Evolutionary conservation across 768 basidiomycete genomes (phyloP).

Genomic region (Kwoniella shandongensis): DNA sequence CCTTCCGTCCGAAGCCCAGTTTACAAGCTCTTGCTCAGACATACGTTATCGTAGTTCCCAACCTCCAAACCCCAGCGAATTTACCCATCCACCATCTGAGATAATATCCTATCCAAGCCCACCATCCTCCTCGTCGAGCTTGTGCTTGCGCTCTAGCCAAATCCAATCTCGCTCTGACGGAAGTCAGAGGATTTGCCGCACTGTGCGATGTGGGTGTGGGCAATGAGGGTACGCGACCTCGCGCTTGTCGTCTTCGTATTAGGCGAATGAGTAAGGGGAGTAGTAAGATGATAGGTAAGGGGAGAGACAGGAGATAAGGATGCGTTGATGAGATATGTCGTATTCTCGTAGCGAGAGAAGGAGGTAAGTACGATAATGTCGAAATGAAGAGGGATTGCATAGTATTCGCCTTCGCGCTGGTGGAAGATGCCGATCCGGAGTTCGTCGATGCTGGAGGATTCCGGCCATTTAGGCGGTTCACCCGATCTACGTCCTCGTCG

Average conservation of each 20-base stretch:
- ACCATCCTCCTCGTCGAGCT: conserved; percentile 14
- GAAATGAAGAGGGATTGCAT: not conserved
- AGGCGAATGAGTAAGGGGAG: conserved; percentile 3
- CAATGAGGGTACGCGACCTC: no score
- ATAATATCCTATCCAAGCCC: conserved; percentile 31
- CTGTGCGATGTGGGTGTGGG: not conserved
- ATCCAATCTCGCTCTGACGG: conserved; percentile 25
- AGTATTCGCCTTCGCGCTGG: not conserved
- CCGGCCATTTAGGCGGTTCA: not conserved
- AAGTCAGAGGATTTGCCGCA: conserved; percentile 9
- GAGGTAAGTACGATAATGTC: conserved; percentile 4
- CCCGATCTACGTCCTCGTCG: not conserved
- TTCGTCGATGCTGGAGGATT: not conserved
- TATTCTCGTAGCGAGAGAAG: not conserved
- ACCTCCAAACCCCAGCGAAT: conserved; percentile 39
- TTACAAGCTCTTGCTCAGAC: conserved; percentile 1
- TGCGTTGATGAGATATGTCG: not conserved
- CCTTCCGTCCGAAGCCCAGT: no score
- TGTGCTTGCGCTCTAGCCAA: conserved; percentile 12
- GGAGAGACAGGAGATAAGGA: conserved; percentile 9
- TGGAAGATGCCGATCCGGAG: not conserved
- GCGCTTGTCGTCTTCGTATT: not conserved
- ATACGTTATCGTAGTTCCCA: conserved; percentile 47
- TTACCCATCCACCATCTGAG: conserved; percentile 39
- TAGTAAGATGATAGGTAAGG: conserved; percentile 15